Conservation (phyloP, 2,329 filamentous ascomycete species). For the Acrodontium crateriforme region DNA sequence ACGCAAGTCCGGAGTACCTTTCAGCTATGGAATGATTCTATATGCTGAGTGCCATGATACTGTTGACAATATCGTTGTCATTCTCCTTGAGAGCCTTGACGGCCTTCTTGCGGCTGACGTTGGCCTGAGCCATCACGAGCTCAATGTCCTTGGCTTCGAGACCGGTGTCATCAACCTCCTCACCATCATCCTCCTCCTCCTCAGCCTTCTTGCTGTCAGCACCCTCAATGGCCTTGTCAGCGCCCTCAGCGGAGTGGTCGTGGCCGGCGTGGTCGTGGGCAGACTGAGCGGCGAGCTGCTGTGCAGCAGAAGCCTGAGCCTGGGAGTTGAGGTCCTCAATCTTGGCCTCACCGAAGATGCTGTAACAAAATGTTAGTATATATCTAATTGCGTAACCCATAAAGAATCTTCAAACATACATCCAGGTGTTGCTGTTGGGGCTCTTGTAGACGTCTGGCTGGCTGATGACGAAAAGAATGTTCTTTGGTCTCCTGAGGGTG, state of each 20-base stretch:
- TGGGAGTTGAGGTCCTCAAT: constrained; percentile 99
- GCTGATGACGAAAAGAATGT: constrained; percentile 99
- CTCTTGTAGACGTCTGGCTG: constrained; percentile 99
- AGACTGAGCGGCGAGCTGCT: constrained; percentile 73
- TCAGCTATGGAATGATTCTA: constrained; percentile 20
- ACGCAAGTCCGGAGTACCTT: too few species aligned
- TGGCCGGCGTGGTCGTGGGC: constrained; percentile 57
- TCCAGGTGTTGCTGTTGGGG: constrained; percentile 98
- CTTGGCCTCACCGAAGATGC: constrained; percentile 99
- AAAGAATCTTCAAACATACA: constrained; percentile 47
- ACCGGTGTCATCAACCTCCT: constrained; percentile 88
- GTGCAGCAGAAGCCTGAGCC: constrained; percentile 87
- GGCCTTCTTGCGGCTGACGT: constrained; percentile 93
- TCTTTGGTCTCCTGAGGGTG: constrained; percentile 95
- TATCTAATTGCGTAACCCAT: constrained; percentile 8
- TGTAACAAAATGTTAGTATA: constrained; percentile 26
- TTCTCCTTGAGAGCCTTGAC: constrained; percentile 98
- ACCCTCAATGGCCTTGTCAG: constrained; percentile 52
- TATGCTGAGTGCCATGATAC: constrained; percentile 84
- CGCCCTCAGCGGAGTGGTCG: constrained; percentile 64
- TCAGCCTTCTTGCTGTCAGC: constrained; percentile 44
- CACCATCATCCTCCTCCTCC: constrained; percentile 76
- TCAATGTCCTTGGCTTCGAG: constrained; percentile 99
- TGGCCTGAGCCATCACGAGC: constrained; percentile 96
- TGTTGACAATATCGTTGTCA: constrained; percentile 99